Percentiles rank a stretch among this genome's conserved stretches.
phyloP scores from a whole-genome alignment of 169 alveolate species.

The Cryptosporidium xiaoi region DNA sequence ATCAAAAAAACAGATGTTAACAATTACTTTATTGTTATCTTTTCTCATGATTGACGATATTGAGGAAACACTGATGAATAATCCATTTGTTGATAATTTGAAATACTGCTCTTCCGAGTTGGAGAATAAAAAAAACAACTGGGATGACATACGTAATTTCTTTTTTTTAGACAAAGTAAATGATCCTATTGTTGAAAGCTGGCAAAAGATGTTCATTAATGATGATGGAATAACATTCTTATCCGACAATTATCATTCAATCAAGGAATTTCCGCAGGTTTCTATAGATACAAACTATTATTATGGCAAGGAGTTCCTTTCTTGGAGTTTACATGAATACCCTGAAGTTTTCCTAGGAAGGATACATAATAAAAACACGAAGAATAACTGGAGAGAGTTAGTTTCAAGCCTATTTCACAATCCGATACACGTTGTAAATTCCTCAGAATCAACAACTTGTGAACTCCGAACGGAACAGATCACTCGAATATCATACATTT shows the following conservation, averaged over 20 bases:
- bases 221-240: constrained; percentile 52
- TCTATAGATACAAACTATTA: constrained; percentile 33
- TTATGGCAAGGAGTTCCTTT: constrained; percentile 35
- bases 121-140: background rate
- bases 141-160: constrained; percentile 44
- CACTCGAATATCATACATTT: background rate
- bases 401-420: background rate
- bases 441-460: background rate
- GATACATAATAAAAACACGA: background rate
- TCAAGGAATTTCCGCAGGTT: constrained; percentile 19
- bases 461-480: background rate
- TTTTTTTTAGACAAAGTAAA: constrained; percentile 41
- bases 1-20: constrained; percentile 16
- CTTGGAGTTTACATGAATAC: constrained; percentile 12
- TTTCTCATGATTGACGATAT: background rate
- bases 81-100: background rate
- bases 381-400: constrained; percentile 37
- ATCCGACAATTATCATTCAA: constrained; percentile 16
- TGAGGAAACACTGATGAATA: background rate
- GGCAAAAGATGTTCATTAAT: constrained; percentile 18
- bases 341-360: constrained; percentile 9
- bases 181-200: constrained; percentile 9
- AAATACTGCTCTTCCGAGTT: background rate
- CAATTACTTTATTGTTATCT: background rate
- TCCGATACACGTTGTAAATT: background rate